Evolutionary conservation across 495 filamentous ascomycete genomes (phyloP).

Genomic region (Friedmanniomyces simplex): DNA sequence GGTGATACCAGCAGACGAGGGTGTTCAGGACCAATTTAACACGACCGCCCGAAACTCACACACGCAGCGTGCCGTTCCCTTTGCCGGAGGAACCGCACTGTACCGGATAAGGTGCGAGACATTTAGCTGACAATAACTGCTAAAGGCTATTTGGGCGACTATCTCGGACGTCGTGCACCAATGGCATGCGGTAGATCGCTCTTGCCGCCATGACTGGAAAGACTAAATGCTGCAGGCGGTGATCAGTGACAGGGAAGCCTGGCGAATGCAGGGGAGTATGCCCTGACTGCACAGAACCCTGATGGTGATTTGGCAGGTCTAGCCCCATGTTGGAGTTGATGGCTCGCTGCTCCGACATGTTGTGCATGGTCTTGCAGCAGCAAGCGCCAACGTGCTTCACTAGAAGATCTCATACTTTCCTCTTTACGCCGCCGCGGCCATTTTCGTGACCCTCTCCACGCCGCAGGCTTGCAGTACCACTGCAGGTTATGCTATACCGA

Average conservation of each 20-base stretch:
- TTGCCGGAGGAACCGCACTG: neutral
- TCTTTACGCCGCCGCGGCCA: constrained; percentile 9
- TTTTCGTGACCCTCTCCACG: constrained; percentile 6
- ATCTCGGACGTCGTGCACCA: neutral
- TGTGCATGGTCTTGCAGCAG: no score
- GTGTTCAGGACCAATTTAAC: neutral
- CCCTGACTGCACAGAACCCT: neutral
- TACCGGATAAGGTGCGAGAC: neutral
- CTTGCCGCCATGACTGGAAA: neutral
- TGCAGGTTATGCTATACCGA: neutral
- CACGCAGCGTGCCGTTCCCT: neutral
- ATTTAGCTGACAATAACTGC: neutral
- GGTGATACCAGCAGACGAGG: neutral
- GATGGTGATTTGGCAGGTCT: neutral
- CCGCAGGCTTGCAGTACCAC: constrained; percentile 15
- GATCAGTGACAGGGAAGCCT: neutral
- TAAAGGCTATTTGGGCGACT: neutral
- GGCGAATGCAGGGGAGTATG: neutral
- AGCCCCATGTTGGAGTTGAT: neutral
- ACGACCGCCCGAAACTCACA: neutral
- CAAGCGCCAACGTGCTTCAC: neutral
- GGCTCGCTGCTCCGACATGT: neutral
- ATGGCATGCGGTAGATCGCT: neutral
- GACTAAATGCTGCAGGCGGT: neutral
- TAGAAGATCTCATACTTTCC: constrained; percentile 5